A percentile compares a stretch with the other conserved stretches of the same genome.
Evolutionary conservation across 257 asterid species (phyloP).

Genomic region (Solanum pennellii): DNA sequence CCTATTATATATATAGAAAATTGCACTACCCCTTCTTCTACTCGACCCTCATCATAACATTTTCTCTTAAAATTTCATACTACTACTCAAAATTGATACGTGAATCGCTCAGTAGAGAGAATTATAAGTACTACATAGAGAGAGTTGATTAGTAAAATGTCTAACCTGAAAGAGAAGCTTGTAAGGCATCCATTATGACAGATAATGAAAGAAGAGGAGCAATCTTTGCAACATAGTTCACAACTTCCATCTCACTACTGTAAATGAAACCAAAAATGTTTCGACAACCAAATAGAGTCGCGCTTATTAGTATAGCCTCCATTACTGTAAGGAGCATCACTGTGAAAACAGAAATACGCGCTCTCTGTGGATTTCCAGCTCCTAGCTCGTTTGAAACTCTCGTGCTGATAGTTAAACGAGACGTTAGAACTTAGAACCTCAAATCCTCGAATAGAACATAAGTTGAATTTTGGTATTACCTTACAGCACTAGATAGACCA

Average conservation of each 20-base stretch:
- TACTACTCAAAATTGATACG: background rate
- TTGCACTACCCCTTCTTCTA: background rate
- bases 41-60: background rate
- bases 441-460: background rate
- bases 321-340: constrained; percentile 42
- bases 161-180: constrained; percentile 57
- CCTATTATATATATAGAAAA: too few species aligned
- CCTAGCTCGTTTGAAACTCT: constrained; percentile 40
- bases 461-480: constrained; percentile 22
- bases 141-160: background rate
- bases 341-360: constrained; percentile 38
- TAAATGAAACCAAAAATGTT: constrained; percentile 56
- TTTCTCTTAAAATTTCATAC: background rate
- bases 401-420: constrained; percentile 31
- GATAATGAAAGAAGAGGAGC: constrained; percentile 68
- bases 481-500: constrained; percentile 66
- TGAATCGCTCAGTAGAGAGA: background rate
- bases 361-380: constrained; percentile 32
- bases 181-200: constrained; percentile 38
- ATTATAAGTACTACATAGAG: background rate
- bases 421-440: background rate
- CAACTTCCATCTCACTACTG: constrained; percentile 66
- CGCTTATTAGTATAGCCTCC: constrained; percentile 26
- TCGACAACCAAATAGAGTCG: constrained; percentile 39
- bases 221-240: constrained; percentile 44